phyloP scores from a whole-genome alignment of 2,329 filamentous ascomycete genomes.

The Talaromyces atroroseus region DNA sequence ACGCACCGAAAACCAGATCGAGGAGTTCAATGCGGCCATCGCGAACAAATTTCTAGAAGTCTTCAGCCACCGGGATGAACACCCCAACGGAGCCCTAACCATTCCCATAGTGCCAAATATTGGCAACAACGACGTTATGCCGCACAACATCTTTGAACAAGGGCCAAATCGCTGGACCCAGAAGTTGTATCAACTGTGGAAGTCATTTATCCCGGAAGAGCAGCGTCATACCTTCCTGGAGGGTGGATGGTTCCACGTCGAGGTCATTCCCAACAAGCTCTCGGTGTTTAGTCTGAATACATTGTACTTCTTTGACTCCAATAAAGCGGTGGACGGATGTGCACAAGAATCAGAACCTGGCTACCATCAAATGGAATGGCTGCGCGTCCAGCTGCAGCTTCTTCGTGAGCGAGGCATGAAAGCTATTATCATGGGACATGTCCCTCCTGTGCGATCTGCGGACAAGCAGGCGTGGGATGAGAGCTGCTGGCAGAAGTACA shows the following conservation, averaged over 20 bases:
- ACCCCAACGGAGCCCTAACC: slow-evolving; percentile 52
- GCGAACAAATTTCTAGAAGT: slow-evolving; percentile 70
- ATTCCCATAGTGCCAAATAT: slow-evolving; percentile 85
- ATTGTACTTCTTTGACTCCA: slow-evolving; percentile 90
- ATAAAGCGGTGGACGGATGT: slow-evolving; percentile 90
- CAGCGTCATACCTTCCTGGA: slow-evolving; percentile 86
- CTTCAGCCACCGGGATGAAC: slow-evolving; percentile 56
- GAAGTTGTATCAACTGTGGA: slow-evolving; percentile 73
- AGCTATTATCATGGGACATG: slow-evolving; percentile 88
- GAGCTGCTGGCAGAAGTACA: slow-evolving; percentile 97
- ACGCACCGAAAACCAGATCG: slow-evolving; percentile 68
- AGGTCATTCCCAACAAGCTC: slow-evolving; percentile 79
- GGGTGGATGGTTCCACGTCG: slow-evolving; percentile 91
- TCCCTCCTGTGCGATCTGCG: slow-evolving; percentile 79
- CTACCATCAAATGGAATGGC: slow-evolving; percentile 93
- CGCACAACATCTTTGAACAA: slow-evolving; percentile 83
- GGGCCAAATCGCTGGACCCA: slow-evolving; percentile 86
- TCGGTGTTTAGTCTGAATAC: slow-evolving; percentile 94
- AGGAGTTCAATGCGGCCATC: slow-evolving; percentile 68
- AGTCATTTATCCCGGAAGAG: slow-evolving; percentile 79
- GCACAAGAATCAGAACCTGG: slow-evolving; percentile 72
- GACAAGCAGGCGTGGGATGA: slow-evolving; percentile 91
- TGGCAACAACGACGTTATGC: slow-evolving; percentile 96
- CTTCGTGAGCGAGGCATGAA: slow-evolving; percentile 83
- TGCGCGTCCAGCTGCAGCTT: slow-evolving; percentile 79